Conservation (phyloP, 306 rosid species). For the Vachellia collinsii region DNA sequence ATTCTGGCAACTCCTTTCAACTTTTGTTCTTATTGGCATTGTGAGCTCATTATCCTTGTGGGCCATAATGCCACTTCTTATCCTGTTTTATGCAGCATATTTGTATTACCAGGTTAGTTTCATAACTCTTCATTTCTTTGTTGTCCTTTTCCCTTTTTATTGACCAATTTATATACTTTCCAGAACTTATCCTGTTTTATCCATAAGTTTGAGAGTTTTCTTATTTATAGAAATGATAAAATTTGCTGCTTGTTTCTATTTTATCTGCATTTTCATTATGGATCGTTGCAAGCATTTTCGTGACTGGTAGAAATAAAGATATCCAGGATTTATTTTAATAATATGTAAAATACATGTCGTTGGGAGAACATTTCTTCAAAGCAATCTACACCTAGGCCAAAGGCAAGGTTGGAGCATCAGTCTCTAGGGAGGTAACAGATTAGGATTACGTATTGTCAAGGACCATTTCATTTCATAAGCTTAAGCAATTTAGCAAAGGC, state of each 20-base stretch:
- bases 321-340: background rate
- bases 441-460: background rate
- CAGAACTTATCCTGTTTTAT: background rate
- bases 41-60: constrained; percentile 88
- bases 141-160: background rate
- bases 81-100: constrained; percentile 77
- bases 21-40: constrained; percentile 78
- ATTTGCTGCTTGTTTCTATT: background rate
- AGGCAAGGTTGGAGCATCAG: background rate
- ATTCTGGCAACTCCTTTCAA: constrained; percentile 83
- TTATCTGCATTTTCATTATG: background rate
- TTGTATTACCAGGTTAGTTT: constrained; percentile 75
- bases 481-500: background rate
- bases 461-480: background rate
- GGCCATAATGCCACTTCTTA: constrained; percentile 87
- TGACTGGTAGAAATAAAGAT: background rate
- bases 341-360: background rate
- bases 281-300: background rate
- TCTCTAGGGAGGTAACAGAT: background rate
- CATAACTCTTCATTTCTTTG: background rate
- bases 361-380: background rate
- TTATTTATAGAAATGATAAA: background rate
- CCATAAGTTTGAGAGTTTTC: too few relatives aligned
- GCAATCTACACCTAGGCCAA: background rate
- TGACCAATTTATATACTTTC: background rate